Evolutionary conservation across 768 basidiomycete species (phyloP).

Genomic region (Hypholoma sublateritium): DNA sequence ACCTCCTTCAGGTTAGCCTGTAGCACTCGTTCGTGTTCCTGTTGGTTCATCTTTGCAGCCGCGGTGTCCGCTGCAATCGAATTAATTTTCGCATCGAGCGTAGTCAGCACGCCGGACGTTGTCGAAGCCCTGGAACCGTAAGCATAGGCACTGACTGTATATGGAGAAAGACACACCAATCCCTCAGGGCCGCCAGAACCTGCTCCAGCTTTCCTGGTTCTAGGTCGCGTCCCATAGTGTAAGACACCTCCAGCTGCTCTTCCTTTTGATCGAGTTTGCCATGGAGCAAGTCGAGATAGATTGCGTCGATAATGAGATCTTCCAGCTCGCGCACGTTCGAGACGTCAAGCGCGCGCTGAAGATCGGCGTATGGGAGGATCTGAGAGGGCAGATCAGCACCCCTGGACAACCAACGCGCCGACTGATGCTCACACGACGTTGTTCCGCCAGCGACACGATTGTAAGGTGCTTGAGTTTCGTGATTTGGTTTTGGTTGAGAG

Average conservation of each 20-base stretch:
- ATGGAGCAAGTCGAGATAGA: conserved; percentile 86
- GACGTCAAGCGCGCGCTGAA: conserved; percentile 73
- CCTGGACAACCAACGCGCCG: background rate
- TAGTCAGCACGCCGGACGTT: conserved; percentile 65
- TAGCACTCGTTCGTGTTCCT: conserved; percentile 55
- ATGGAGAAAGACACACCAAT: conserved; percentile 50
- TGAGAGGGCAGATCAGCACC: conserved; percentile 23
- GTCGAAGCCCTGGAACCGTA: conserved; percentile 59
- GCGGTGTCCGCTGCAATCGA: conserved; percentile 47
- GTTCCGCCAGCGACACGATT: conserved; percentile 78
- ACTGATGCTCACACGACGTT: conserved; percentile 62
- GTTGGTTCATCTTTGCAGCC: conserved; percentile 38
- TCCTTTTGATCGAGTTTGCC: conserved; percentile 95
- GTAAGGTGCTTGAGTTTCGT: conserved; percentile 93
- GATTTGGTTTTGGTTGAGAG: conserved; percentile 69
- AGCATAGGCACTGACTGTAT: background rate
- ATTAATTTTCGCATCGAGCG: conserved; percentile 71
- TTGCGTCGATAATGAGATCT: conserved; percentile 95
- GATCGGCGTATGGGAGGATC: conserved; percentile 81
- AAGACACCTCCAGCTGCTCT: conserved; percentile 87
- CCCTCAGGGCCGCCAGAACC: conserved; percentile 59
- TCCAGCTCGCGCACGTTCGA: conserved; percentile 86
- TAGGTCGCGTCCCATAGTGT: conserved; percentile 91
- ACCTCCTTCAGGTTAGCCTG: conserved; percentile 60
- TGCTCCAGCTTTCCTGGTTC: conserved; percentile 67